Evolutionary conservation across 1,284 basidiomycete genomes (phyloP).

Genomic region (Cryptococcus amylolentus): DNA sequence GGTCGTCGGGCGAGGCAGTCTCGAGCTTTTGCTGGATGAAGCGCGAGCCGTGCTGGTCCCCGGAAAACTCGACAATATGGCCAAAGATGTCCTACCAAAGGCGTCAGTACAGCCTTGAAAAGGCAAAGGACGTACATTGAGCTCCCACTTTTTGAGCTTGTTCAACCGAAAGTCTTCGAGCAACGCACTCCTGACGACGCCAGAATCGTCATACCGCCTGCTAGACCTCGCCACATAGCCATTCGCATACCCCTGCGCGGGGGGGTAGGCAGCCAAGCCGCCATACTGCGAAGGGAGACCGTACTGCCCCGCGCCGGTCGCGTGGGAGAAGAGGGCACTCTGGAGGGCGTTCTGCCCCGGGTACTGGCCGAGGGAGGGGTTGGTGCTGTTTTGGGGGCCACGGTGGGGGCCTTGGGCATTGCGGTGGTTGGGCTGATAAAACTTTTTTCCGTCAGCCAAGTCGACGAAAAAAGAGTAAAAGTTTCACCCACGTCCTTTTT

Average conservation of each 20-base stretch:
- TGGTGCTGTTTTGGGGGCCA: not conserved
- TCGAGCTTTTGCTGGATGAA: slow-evolving; percentile 85
- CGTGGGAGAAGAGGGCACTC: not conserved
- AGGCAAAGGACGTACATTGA: slow-evolving; percentile 57
- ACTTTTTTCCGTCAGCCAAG: not conserved
- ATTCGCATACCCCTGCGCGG: not conserved
- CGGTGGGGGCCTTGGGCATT: not conserved
- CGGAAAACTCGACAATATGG: slow-evolving; percentile 85
- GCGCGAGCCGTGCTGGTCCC: slow-evolving; percentile 89
- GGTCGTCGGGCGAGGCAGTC: slow-evolving; percentile 69
- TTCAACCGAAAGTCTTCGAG: slow-evolving; percentile 82
- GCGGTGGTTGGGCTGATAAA: slow-evolving; percentile 1
- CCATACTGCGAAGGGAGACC: slow-evolving; percentile 32
- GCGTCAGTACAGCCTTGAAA: not conserved
- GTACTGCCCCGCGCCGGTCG: slow-evolving; percentile 1
- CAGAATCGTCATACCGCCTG: slow-evolving; percentile 14
- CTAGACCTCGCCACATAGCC: slow-evolving; percentile 3
- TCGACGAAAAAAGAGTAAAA: not conserved
- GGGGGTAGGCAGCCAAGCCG: slow-evolving; percentile 41
- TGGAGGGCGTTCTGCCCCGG: slow-evolving; percentile 2
- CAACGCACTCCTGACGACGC: slow-evolving; percentile 13
- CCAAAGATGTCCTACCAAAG: slow-evolving; percentile 66
- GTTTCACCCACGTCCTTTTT: slow-evolving; percentile 5
- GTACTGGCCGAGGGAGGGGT: slow-evolving; percentile 5
- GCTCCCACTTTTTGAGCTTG: slow-evolving; percentile 71